Percentiles rank a stretch among this genome's conserved stretches.
phyloP scores from a whole-genome alignment of 1,284 basidiomycete genomes.

The Apiotrichum brassicae region DNA sequence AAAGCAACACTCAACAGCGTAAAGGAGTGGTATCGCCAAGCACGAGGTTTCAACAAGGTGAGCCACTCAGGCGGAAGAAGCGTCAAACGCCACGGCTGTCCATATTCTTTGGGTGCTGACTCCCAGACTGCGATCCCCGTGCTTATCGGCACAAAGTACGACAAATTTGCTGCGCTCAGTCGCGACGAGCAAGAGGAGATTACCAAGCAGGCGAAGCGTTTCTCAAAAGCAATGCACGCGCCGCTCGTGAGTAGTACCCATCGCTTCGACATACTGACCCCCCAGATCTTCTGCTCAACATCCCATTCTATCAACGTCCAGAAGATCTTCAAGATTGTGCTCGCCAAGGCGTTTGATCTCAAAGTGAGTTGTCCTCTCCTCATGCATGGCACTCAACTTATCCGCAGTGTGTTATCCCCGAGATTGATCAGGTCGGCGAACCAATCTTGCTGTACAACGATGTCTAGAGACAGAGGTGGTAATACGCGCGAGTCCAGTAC shows the following conservation, averaged over 20 bases:
- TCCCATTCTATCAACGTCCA: constrained; percentile 97
- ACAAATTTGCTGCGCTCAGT: constrained; percentile 90
- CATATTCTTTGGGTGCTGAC: background rate
- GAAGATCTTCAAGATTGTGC: constrained; percentile 83
- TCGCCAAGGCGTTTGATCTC: constrained; percentile 48
- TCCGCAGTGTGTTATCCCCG: constrained; percentile 88
- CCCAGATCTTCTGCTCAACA: constrained; percentile 87
- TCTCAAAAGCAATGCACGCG: constrained; percentile 96
- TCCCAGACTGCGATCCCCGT: constrained; percentile 87
- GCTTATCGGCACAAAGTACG: constrained; percentile 95
- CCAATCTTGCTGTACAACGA: constrained; percentile 88
- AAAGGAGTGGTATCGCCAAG: constrained; percentile 99
- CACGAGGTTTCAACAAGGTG: constrained; percentile 93
- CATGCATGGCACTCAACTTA: background rate
- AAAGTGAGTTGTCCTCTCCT: constrained; percentile 29
- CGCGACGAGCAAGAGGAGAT: constrained; percentile 98
- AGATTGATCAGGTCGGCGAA: constrained; percentile 90
- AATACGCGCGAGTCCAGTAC: background rate
- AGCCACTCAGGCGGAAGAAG: too few species aligned
- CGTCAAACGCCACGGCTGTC: too few species aligned
- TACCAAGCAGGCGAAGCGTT: constrained; percentile 94
- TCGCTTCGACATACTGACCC: background rate
- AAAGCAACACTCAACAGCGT: constrained; percentile 96
- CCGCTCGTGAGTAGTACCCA: constrained; percentile 54
- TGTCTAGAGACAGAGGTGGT: constrained; percentile 51